Base-by-base conservation (phyloP, 331 rosid genomes). In the Quercus tomentella region DNA sequence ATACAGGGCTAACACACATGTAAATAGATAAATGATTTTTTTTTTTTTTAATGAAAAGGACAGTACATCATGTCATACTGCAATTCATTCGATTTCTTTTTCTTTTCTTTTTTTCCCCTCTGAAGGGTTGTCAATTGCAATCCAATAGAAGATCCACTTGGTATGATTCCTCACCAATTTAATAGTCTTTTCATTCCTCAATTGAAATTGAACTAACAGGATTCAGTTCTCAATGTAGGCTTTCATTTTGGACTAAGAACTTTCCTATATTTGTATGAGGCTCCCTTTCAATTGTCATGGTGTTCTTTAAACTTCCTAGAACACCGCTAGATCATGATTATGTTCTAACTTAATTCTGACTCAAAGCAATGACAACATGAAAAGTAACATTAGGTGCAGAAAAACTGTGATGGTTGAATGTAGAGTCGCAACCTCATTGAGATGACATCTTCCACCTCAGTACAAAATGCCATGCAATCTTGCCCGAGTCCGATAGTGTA, bases 401-500 rank as follows among this genome's bases (percentile, higher is more conserved):
- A 80, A 77, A 74, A 4, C 62, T 79, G 79, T 72, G 74, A 73
- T 35, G 74, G 68, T 62, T 5, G 56, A 33, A 81, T 65, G 17
- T 61, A 71, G 68, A 77, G 70, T 63, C 60, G 76, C 49, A 76
- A 94, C 98, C 98, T 96, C 99, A 96, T 96, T 10, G 99, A 96
- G 88, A 96, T 93, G 86, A 96, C 97, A 89, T 96, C 99, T 90
- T 96, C 99, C 15, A 88, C 81, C 67, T 96, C 99, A 1, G 97
- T 80, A 58, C 99, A 96, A 87, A 96, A 96, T 9, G 97, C 93
- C 99, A 96, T 89, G 89, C 97, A 93, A 84, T 96, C 98, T 81
- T 96, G 99, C 76, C 99, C 99, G 4, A 96, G 99, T 62, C 99
- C 99, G 22, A 96, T 96, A 4, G 99, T 93, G 85, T 96, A 96